Base-by-base conservation (phyloP, 2,329 filamentous ascomycete genomes). In the Pseudocercospora crystallina region DNA sequence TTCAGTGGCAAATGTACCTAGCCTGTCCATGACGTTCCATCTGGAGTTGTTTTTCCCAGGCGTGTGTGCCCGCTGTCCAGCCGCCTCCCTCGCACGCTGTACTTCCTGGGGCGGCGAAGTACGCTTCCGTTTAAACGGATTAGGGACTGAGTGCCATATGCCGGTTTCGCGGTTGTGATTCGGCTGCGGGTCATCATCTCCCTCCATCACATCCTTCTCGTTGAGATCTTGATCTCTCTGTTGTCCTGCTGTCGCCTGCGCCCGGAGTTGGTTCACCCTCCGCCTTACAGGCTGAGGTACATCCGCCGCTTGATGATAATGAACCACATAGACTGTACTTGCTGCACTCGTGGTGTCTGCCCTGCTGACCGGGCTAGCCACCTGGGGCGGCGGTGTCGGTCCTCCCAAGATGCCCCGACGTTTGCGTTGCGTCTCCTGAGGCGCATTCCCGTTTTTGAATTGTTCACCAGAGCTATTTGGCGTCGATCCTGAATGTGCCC, bases 261-360 rank as follows among this genome's bases (percentile, higher is more conserved):
- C 61, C 35, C 50, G 56, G 35, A 48, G 49, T 5, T 47, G 39
- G 40, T 59, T 58, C 2, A 58, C 46, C 26, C 64, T 56, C 14
- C 67, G 57, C 8, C 66, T 54, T 4, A 69, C 60, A 11, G 65
- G 66, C 34, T 68, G 62, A 54, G 74, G 78, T 49, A 73, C 72
- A 43, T 75, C 77, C 12, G 71, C 69, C 8, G 79, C 72, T 11
- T 80, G 75, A 60, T 84, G 80, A 61, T 85, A 83, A 29, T 79
- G 78, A 29, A 86, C 78, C 44, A 81, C 78, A 61, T 86, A 85
- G 4, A 84, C 78, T 1, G 83, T 85, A 54, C 82, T 85, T 20
- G 78, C 78, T 8, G 80, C 81, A 65, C 81, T 85, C 5, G 77
- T 79, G 1, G 80, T 83, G 59, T 85, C 81, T 14, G 78, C 76